Evolutionary conservation across 331 rosid genomes (phyloP).

Genomic region (Arachis monticola): DNA sequence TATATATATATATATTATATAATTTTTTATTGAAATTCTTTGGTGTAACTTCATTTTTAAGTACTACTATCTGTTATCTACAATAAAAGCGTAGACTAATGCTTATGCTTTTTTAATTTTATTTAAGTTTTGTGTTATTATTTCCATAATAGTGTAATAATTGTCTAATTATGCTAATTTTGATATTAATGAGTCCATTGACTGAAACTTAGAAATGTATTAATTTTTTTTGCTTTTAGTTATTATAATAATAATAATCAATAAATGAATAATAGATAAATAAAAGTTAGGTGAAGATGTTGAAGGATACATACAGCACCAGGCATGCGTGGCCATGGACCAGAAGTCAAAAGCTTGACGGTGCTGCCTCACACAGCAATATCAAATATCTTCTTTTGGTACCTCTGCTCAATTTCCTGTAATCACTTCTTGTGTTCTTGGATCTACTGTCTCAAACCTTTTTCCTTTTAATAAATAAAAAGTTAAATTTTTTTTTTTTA

Average conservation of each 20-base stretch:
- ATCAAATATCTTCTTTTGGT: conserved; percentile 73
- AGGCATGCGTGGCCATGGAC: conserved; percentile 88
- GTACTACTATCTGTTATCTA: no score
- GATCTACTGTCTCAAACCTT: conserved; percentile 81
- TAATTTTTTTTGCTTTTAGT: no score
- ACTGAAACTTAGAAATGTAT: no score
- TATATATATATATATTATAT: no score
- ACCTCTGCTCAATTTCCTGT: conserved; percentile 68
- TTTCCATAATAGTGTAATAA: no score
- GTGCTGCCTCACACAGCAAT: conserved; percentile 85
- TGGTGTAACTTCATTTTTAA: no score
- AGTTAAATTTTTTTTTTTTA: no score
- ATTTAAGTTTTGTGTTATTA: no score
- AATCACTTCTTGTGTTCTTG: conserved; percentile 78
- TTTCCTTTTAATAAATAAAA: conserved; percentile 74
- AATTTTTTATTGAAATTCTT: no score
- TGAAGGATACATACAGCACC: conserved; percentile 62
- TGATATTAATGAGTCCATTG: neutral
- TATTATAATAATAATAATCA: neutral
- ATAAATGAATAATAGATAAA: neutral
- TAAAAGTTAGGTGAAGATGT: neutral
- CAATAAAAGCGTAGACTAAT: no score
- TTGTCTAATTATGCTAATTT: no score
- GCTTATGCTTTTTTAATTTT: no score
- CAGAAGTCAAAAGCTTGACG: conserved; percentile 81